Conservation (phyloP, 225 moss, liverwort and hornwort species). For the Marchantia polymorpha region DNA sequence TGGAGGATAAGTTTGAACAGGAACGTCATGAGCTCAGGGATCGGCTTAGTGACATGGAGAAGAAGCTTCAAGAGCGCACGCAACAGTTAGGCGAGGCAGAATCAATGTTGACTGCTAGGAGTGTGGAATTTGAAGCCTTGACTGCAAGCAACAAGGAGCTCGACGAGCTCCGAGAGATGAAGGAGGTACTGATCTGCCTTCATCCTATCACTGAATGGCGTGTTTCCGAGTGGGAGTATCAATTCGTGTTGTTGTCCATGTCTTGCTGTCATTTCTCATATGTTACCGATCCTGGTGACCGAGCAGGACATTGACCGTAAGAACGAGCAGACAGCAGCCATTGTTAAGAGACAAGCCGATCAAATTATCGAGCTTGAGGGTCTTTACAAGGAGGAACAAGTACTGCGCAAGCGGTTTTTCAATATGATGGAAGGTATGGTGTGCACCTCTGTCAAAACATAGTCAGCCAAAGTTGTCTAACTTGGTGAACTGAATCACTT, state of each 20-base stretch:
- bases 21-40: slow-evolving; percentile 80
- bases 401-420: slow-evolving; percentile 85
- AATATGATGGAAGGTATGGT: slow-evolving; percentile 94
- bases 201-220: background rate
- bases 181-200: slow-evolving; percentile 50
- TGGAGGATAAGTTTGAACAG: slow-evolving; percentile 83
- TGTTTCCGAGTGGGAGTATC: background rate
- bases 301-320: slow-evolving; percentile 89
- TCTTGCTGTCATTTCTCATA: background rate
- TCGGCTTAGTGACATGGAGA: slow-evolving; percentile 71
- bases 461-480: too few relatives aligned
- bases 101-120: slow-evolving; percentile 56
- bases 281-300: background rate
- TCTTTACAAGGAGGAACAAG: slow-evolving; percentile 88
- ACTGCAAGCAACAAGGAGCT: slow-evolving; percentile 78
- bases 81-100: slow-evolving; percentile 80
- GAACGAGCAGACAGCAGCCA: slow-evolving; percentile 87
- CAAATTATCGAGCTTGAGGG: slow-evolving; percentile 82
- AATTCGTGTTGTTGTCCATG: background rate
- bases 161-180: slow-evolving; percentile 93
- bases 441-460: background rate
- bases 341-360: slow-evolving; percentile 85
- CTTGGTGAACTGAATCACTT: background rate
- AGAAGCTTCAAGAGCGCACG: slow-evolving; percentile 83
- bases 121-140: slow-evolving; percentile 68